Evolutionary conservation across 768 basidiomycete species (phyloP).

Genomic region (Strobilomyces echinocephalus): DNA sequence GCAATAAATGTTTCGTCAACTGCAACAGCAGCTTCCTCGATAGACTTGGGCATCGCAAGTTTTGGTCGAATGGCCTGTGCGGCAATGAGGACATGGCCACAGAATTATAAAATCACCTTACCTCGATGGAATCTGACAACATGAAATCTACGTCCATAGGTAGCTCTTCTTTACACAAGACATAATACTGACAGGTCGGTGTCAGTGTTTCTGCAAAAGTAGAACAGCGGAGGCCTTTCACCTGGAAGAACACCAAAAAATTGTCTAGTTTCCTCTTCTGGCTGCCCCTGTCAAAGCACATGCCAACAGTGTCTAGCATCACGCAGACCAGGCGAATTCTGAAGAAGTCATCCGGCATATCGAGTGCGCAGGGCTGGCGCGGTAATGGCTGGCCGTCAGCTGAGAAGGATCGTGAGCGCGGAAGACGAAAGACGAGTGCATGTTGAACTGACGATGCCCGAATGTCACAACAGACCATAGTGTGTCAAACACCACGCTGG

Average conservation of each 20-base stretch:
- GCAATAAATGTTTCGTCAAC: slow-evolving; percentile 87
- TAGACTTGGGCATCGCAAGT: slow-evolving; percentile 58
- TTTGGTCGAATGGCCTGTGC: slow-evolving; percentile 83
- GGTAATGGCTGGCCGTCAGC: slow-evolving; percentile 89
- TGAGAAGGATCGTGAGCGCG: slow-evolving; percentile 31
- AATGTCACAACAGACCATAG: slow-evolving; percentile 94
- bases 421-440: neutral
- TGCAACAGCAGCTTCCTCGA: slow-evolving; percentile 80
- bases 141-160: slow-evolving; percentile 99
- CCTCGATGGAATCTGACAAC: slow-evolving; percentile 91
- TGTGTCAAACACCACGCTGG: slow-evolving; percentile 86
- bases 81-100: neutral
- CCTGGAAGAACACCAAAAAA: slow-evolving; percentile 92
- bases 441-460: slow-evolving; percentile 75
- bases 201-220: slow-evolving; percentile 4
- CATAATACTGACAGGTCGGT: slow-evolving; percentile 56
- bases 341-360: slow-evolving; percentile 96
- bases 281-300: slow-evolving; percentile 94
- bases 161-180: slow-evolving; percentile 81
- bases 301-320: slow-evolving; percentile 90
- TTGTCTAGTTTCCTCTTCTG: slow-evolving; percentile 91
- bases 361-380: slow-evolving; percentile 65
- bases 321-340: slow-evolving; percentile 87
- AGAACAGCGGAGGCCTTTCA: slow-evolving; percentile 26
- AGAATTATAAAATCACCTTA: slow-evolving; percentile 27